Evolutionary conservation across 2,329 filamentous ascomycete species (phyloP).

Genomic region (Exophiala bonariae): DNA sequence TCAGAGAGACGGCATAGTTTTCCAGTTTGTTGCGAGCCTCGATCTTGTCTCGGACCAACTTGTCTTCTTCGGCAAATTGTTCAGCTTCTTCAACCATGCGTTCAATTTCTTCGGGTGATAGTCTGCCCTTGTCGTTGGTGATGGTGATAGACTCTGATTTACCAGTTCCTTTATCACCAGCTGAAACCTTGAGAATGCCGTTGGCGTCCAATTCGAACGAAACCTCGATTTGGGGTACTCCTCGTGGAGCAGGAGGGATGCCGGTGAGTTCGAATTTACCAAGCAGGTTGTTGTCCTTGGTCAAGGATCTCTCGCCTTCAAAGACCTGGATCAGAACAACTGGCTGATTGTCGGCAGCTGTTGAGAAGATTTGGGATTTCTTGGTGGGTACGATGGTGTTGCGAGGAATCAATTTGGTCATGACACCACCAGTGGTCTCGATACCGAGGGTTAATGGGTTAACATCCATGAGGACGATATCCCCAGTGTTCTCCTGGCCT

Average conservation of each 20-base stretch:
- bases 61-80: constrained; percentile 99
- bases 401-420: constrained; percentile 94
- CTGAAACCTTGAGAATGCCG: constrained; percentile 95
- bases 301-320: constrained; percentile 91
- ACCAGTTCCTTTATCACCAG: constrained; percentile 96
- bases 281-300: constrained; percentile 95
- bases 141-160: constrained; percentile 98
- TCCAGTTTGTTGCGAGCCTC: constrained; percentile 94
- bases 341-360: constrained; percentile 93
- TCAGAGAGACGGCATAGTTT: constrained; percentile 98
- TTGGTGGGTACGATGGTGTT: constrained; percentile 93
- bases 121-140: constrained; percentile 98
- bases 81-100: constrained; percentile 98
- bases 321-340: constrained; percentile 92
- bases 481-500: constrained; percentile 77
- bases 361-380: constrained; percentile 98
- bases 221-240: constrained; percentile 97
- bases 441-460: constrained; percentile 96
- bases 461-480: constrained; percentile 92
- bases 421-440: constrained; percentile 94
- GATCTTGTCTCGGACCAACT: constrained; percentile 94
- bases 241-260: constrained; percentile 91
- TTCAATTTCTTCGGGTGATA: constrained; percentile 95
- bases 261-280: constrained; percentile 98
- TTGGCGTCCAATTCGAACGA: constrained; percentile 98